Evolutionary conservation across 2,329 filamentous ascomycete genomes (phyloP), one percentile per base, ranked within the genome.

Genomic region (Herpomyces periplanetae): DNA sequence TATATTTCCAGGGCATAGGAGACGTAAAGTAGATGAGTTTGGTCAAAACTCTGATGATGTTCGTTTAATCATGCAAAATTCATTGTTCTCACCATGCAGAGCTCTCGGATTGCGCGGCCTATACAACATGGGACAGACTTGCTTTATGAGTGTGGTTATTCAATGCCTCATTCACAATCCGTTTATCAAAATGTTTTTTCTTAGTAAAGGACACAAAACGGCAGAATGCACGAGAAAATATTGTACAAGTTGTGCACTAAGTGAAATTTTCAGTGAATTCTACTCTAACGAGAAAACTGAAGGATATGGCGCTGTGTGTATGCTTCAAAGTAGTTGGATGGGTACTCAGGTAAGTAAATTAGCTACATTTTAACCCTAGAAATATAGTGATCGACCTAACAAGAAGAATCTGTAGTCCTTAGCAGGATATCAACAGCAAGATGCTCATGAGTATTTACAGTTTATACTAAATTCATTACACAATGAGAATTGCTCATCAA

Each of bases 51-150:
- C 38, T 11, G 63, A 73, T 23, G 64, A 75, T 26, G 56, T 68
- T 22, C 48, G 55, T 21, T 71, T 66, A 29, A 61, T 87, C 26
- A 51, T 57, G 15, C 48, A 48, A 24, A 84, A 88, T 33, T 73
- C 71, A 6, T 60, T 52, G 11, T 52, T 58, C 22, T 60, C 66
- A 4, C 64, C 69, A 6, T 88, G 75, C 34, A 58, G 66, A 22
- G 71, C 69, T 8, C 71, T 63, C 27, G 75, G 80, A 5, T 53
- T 88, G 15, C 58, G 80, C 13, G 75, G 75, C 13, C 62, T 96
- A 24, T 88, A 85, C 39, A 96, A 91, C 33, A 75, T 87, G 35
- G 80, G 75, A n/a, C 71, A 84, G 23, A 91, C 80, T 5, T 96
- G 75, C 43, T 96, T 88, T 39, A 75, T 91, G 49, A 85, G 80